Base-by-base conservation (phyloP, 345 rosid genomes). In the Raphanus sativus region DNA sequence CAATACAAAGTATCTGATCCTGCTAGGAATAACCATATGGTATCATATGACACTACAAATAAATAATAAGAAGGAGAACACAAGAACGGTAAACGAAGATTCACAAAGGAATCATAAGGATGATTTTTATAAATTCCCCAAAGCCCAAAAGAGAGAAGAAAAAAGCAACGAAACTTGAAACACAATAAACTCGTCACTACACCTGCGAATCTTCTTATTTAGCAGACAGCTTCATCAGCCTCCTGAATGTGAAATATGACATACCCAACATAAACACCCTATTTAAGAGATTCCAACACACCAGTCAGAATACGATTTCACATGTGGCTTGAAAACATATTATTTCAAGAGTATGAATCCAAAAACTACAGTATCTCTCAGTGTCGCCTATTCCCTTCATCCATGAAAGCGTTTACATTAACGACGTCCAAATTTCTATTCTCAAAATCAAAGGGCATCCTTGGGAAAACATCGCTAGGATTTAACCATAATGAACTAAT, bases 161-260 rank as follows among this genome's bases (percentile, higher is more conserved):
- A 65, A 17, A 60, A 15, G 62, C 62, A 69, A 69, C 26, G 81
- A 84, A 80, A 82, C 87, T 85, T 73, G 81, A 83, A 82, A 86
- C 84, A 84, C 86, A 88, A 82, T 86, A 86, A 87, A 82, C 85
- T 83, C 85, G 84, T 80, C 85, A 88, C 86, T 88, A 88, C 88
- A 89, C 89, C 94, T 75, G 94, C 84, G 77, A 75, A 84, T 88
- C 94, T 87, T 91, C 92, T 88, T 86, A 87, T 76, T 87, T 91
- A 91, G 91, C 85, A 84, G 88, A 83, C 84, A 87, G 88, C 94
- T 84, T 84, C 97, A 79, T 84, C 92, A 86, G 83, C 91, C 79
- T 81, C 89, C 89, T 81, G 89, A 85, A 87, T 61, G 87, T 81
- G 92, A 88, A 81, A 76, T 83, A 88, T 32, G 87, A 91, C 79